Evolutionary conservation across 169 alveolate genomes (phyloP), one percentile per base, ranked within the genome.

Genomic region (Hammondia hammondi): DNA sequence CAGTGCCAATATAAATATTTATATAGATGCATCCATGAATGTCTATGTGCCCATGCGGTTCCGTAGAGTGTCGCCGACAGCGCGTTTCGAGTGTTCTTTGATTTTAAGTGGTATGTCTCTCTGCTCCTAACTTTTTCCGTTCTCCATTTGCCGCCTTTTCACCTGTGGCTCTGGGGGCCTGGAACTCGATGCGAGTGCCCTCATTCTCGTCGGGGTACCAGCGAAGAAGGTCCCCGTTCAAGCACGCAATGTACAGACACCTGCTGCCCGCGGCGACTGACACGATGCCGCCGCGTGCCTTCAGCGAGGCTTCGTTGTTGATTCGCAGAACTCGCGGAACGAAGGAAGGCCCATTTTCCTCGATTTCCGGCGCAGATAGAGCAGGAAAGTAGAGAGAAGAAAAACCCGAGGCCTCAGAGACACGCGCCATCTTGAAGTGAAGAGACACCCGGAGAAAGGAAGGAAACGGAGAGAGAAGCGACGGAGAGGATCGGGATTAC

Each of bases 171-270:
- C 35, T 9, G 19, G 81, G 81, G 39, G 72, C 19, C 14, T 17
- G 81, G 45, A 91, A 91, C 46, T 70, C 92, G 46, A 91, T 81
- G 9, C n/a, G 81, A 29, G 88, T 45, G 17, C 81, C 81, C 35
- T 81, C 90, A 70, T 91, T 81, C 37, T 70, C 92, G 29, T 70
- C 92, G 61, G 94, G 94, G 24, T 77, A 43, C 94, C 94, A 91
- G n/a, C 94, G 88, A 9, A 91, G 56, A 32, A 91, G 90, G 56
- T 91, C 94, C 0, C 94, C 94, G 61, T 91, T 91, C 81, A 77
- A 70, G 27, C 94, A 91, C 32, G 94, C 94, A 14, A 91, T 57
- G 90, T 77, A 81, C n/a, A 91, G 39, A 87, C 94, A 91, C 45
- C 94, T 81, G 39, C 73, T 37, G 19, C 93, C 94, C n/a, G 84